Evolutionary conservation across 768 basidiomycete species (phyloP).

Genomic region (Chiua virens): DNA sequence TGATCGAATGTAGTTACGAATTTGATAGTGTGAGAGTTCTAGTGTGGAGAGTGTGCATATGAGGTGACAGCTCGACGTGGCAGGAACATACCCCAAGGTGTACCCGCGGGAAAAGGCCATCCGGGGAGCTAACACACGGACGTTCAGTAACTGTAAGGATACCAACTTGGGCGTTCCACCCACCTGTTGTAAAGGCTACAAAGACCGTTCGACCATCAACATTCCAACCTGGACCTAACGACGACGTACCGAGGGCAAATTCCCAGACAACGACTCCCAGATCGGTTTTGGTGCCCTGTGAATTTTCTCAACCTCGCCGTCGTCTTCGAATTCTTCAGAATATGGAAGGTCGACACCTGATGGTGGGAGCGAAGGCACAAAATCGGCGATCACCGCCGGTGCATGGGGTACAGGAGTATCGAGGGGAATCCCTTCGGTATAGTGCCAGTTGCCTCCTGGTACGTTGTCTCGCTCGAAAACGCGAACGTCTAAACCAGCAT

Average conservation of each 20-base stretch:
- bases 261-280: conserved; percentile 15
- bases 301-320: conserved; percentile 2
- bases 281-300: conserved; percentile 13
- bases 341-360: conserved; percentile 4
- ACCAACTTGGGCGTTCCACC: neutral
- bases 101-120: conserved; percentile 18
- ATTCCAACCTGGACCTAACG: neutral
- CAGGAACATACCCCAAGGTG: conserved; percentile 8
- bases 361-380: conserved; percentile 12
- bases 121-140: neutral
- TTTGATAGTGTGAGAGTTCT: conserved; percentile 35
- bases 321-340: conserved; percentile 7
- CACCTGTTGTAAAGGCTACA: conserved; percentile 2
- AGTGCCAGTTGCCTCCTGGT: conserved; percentile 15
- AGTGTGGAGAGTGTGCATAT: neutral
- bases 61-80: too few species aligned
- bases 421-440: conserved; percentile 14
- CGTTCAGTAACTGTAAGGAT: too few species aligned
- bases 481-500: conserved; percentile 17
- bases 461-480: conserved; percentile 16
- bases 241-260: conserved; percentile 8
- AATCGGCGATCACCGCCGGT: conserved; percentile 4
- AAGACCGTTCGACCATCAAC: too few species aligned
- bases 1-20: conserved; percentile 40
- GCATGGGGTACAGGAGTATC: conserved; percentile 14